Evolutionary conservation across 805 yeast species (phyloP).

Genomic region (Suhomyces canberraensis): DNA sequence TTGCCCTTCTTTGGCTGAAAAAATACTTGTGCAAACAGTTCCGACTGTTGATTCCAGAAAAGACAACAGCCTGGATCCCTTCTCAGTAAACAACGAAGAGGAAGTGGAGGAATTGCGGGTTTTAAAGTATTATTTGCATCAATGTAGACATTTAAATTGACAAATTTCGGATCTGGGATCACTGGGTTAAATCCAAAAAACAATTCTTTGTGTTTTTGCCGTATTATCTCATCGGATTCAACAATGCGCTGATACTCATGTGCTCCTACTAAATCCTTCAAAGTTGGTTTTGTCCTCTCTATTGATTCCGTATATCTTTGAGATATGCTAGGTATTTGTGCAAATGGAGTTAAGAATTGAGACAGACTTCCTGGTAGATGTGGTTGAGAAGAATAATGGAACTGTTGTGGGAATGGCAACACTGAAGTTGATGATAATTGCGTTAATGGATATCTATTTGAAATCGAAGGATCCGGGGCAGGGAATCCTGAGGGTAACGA

Average conservation of each 20-base stretch:
- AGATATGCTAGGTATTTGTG: not conserved
- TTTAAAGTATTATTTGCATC: not conserved
- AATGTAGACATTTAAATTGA: conserved; percentile 7
- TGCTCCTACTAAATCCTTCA: not conserved
- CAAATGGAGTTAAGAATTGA: not conserved
- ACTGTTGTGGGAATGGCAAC: too few species aligned
- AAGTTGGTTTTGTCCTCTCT: not conserved
- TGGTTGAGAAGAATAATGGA: too few species aligned
- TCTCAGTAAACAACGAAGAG: conserved; percentile 14
- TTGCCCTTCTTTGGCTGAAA: conserved; percentile 1
- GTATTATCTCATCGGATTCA: not conserved
- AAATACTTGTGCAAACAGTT: conserved; percentile 1
- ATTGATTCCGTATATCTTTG: not conserved
- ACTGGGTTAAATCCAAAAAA: conserved; percentile 6
- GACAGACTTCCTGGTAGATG: too few species aligned
- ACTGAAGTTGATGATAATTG: too few species aligned
- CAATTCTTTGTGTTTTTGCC: conserved; percentile 1
- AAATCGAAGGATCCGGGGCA: too few species aligned
- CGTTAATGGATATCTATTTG: too few species aligned
- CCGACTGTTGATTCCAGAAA: conserved; percentile 14
- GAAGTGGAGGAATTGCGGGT: conserved; percentile 9
- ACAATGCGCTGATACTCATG: not conserved
- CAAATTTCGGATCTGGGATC: conserved; percentile 1
- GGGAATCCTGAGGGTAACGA: too few species aligned
- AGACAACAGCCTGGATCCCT: conserved; percentile 17